Percentiles rank a stretch among this genome's conserved stretches.
These are phyloP conservation scores for Fraxinus latifolia DNA, from an alignment of 305 asterid species.

Conservation along the genomic window DNA sequence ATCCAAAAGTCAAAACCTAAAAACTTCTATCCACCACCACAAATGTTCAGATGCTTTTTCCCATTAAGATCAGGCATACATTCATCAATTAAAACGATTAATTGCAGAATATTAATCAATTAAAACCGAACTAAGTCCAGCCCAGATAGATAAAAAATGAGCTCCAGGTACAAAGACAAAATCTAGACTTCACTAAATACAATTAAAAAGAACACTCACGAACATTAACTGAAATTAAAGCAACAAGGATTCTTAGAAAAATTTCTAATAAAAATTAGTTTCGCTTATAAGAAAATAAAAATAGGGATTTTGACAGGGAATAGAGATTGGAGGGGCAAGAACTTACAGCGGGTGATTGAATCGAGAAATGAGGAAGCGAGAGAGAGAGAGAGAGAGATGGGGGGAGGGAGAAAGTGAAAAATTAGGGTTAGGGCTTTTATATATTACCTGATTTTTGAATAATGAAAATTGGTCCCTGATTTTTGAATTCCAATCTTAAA, in stretches of 20 bases:
- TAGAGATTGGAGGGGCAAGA: constrained; percentile 16
- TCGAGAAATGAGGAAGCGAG: constrained; percentile 30
- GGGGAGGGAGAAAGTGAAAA: no score
- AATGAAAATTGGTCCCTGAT: no score
- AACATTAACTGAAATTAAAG: constrained; percentile 23
- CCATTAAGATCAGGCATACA: constrained; percentile 2
- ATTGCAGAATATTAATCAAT: not conserved
- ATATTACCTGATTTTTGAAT: no score
- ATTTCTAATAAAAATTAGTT: not conserved
- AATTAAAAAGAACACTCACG: not conserved
- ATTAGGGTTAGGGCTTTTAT: no score
- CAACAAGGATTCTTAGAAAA: constrained; percentile 12
- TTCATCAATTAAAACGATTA: not conserved
- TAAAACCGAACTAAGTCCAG: not conserved
- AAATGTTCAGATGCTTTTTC: constrained; percentile 1
- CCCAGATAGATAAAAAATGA: not conserved
- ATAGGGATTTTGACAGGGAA: constrained; percentile 33
- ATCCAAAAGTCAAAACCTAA: constrained; percentile 40
- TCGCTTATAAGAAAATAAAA: not conserved
- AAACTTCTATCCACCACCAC: constrained; percentile 10
- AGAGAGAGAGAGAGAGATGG: constrained; percentile 17
- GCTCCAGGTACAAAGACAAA: not conserved
- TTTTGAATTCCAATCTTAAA: no score
- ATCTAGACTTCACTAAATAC: constrained; percentile 3
- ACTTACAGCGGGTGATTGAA: constrained; percentile 39